These are phyloP conservation scores for Curvularia eragrostidis DNA, from an alignment of 2,329 filamentous ascomycete genomes.

Conservation along the genomic window DNA sequence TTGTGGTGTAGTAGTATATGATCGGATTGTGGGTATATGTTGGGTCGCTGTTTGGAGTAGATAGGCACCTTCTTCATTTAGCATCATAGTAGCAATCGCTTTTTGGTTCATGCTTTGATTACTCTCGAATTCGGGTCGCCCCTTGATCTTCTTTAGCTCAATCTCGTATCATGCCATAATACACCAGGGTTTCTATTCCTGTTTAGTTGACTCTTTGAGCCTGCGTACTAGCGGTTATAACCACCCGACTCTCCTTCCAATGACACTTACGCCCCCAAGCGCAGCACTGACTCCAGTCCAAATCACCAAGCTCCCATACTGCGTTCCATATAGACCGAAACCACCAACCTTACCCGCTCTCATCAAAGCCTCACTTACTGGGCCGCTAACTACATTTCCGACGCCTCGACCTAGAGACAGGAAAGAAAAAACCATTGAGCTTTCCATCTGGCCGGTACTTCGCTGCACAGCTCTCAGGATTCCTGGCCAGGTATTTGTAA, in stretches of 20 bases:
- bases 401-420: conserved; percentile 58
- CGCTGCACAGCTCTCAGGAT: conserved; percentile 34
- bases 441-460: conserved; percentile 27
- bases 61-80: too few species aligned
- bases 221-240: not conserved
- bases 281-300: conserved; percentile 53
- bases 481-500: conserved; percentile 34
- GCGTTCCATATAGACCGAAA: conserved; percentile 49
- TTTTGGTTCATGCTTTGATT: too few species aligned
- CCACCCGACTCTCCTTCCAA: conserved; percentile 25
- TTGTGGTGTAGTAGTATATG: too few species aligned
- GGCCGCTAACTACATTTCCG: conserved; percentile 58
- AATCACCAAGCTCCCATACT: conserved; percentile 51
- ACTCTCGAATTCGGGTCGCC: too few species aligned
- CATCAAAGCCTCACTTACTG: conserved; percentile 56
- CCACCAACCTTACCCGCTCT: conserved; percentile 22
- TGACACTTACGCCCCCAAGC: conserved; percentile 36
- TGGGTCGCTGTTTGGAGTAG: too few species aligned
- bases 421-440: conserved; percentile 55
- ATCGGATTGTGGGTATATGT: too few species aligned
- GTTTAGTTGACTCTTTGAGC: too few species aligned
- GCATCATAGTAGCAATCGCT: too few species aligned
- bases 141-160: too few species aligned
- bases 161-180: too few species aligned
- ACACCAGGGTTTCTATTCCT: too few species aligned